phyloP scores from a whole-genome alignment of 1,139 yeast genomes.

The Citeromyces hawaiiensis region DNA sequence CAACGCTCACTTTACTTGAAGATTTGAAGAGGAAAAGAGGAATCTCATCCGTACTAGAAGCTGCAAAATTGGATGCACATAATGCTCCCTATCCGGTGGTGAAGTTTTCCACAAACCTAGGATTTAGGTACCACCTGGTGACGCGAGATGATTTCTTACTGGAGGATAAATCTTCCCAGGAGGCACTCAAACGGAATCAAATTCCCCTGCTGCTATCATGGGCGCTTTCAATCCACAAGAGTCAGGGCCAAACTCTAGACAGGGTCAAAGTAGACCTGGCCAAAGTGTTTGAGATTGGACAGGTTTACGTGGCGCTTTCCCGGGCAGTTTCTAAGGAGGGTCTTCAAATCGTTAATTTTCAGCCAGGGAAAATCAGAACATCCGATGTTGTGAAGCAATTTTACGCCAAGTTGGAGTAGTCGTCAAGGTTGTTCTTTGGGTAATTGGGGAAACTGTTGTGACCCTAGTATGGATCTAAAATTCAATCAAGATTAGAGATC shows the following conservation, averaged over 20 bases:
- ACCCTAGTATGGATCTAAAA: too few species aligned
- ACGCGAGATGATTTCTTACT: conserved; percentile 65
- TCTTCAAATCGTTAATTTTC: conserved; percentile 63
- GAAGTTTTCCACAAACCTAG: conserved; percentile 56
- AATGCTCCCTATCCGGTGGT: conserved; percentile 45
- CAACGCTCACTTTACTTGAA: conserved; percentile 5
- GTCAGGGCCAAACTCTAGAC: conserved; percentile 90
- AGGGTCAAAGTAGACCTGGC: conserved; percentile 71
- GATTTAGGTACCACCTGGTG: conserved; percentile 61
- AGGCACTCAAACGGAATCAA: conserved; percentile 46
- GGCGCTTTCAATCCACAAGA: conserved; percentile 91
- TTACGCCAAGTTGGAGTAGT: conserved; percentile 23
- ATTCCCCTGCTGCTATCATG: conserved; percentile 84
- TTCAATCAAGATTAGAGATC: too few species aligned
- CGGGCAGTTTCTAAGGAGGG: conserved; percentile 76
- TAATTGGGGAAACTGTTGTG: too few species aligned
- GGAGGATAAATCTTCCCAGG: conserved; percentile 41
- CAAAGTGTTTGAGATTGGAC: conserved; percentile 80
- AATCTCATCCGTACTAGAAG: conserved; percentile 19
- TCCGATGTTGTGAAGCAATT: conserved; percentile 52
- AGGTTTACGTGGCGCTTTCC: conserved; percentile 86
- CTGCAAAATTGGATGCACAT: not conserved
- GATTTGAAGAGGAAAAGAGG: conserved; percentile 23
- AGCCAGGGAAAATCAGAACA: conserved; percentile 39
- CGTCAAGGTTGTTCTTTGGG: too few species aligned